Base-by-base conservation (phyloP, 2,329 filamentous ascomycete genomes). In the Chrysoporthe cubensis region DNA sequence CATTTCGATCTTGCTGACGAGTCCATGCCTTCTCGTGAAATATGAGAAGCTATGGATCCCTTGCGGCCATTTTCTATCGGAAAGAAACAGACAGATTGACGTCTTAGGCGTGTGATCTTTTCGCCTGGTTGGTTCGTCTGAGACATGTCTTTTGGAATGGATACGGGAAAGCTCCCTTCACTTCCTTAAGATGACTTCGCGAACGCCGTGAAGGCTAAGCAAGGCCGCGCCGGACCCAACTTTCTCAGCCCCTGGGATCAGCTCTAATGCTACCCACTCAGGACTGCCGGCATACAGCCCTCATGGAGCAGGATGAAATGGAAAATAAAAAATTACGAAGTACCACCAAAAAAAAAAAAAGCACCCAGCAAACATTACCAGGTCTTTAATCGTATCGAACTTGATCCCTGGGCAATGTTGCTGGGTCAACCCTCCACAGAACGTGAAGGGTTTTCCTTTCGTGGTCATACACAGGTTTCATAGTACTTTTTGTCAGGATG, bases 171-270 rank as follows among this genome's bases (percentile, higher is more conserved):
- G 26, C 11, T 11, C 18, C n/a, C 2, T 32, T 21, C 26, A 57
- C 1, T 4, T 16, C 21, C 32, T 34, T 26, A 46, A n/a, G 62
- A n/a, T 16, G 52, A 57, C 37, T 64, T 64, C 62, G 62, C 32
- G 21, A 54, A 43, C 21, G 50, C 62, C 52, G 21, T 48, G n/a
- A 46, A 57, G 62, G 62, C 62, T 40, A 26, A 58, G 52, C 62
- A 57, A 64, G 50, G 62, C 62, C 52, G 50, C 62, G 62, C 62
- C 62, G 40, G 56, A 44, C 57, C 26, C 21, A 64, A 32, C 62
- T 56, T 9, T 26, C 4, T 48, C 52, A 64, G 58, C 9, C 13
- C 52, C 62, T 58, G 42, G n/a, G 62, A 40, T 52, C 21, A 52
- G 11, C 48, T 32, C 50, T 26, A 9, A 5, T 26, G 21, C 21